Percentiles rank a stretch among this genome's conserved stretches.
Evolutionary conservation across 2,329 filamentous ascomycete genomes (phyloP).

Genomic region (Pyrenochaeta sp.): DNA sequence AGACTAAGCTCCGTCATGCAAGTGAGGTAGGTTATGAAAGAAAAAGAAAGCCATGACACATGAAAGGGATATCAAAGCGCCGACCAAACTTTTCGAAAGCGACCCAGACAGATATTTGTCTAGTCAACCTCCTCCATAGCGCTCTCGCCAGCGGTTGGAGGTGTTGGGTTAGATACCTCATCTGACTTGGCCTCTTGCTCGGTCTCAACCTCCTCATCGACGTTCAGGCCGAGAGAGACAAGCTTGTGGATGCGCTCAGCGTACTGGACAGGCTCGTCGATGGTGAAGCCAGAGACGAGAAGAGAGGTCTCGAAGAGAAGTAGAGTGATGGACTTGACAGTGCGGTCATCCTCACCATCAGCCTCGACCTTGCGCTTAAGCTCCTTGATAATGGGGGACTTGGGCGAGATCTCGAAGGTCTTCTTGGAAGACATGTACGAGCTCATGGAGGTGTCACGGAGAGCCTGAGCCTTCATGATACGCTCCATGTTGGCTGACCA

Average conservation of each 20-base stretch:
- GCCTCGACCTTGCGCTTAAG: constrained; percentile 99
- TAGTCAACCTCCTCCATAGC: constrained; percentile 99
- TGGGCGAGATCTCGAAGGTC: constrained; percentile 99
- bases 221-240: constrained; percentile 95
- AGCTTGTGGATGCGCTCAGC: constrained; percentile 99
- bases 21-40: constrained; percentile 40
- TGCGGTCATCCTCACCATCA: constrained; percentile 98
- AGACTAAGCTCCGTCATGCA: constrained; percentile 44
- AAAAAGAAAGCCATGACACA: constrained; percentile 48
- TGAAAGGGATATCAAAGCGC: constrained; percentile 51
- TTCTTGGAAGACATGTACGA: constrained; percentile 99
- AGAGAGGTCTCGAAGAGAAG: constrained; percentile 99
- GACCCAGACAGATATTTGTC: constrained; percentile 33
- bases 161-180: constrained; percentile 60
- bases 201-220: constrained; percentile 90
- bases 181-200: constrained; percentile 63
- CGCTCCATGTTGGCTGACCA: constrained; percentile 99
- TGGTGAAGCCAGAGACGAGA: constrained; percentile 98
- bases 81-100: constrained; percentile 48
- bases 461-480: constrained; percentile 99
- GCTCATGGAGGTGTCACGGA: constrained; percentile 99
- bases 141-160: constrained; percentile 79
- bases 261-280: constrained; percentile 97
- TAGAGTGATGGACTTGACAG: constrained; percentile 98
- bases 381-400: constrained; percentile 97